phyloP scores from a whole-genome alignment of 306 rosid genomes.

The Cicer chorassanicum region DNA sequence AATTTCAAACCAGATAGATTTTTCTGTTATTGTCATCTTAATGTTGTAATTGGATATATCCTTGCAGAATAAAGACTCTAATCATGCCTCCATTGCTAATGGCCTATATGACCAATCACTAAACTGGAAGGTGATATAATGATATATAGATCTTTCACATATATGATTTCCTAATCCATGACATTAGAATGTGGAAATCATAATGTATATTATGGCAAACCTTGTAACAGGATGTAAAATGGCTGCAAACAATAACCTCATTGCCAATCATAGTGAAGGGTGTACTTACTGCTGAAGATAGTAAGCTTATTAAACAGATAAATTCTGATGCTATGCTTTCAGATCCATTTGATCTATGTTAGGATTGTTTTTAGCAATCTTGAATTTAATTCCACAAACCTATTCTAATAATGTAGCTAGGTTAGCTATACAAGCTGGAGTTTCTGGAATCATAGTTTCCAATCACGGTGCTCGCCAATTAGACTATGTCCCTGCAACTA shows the following conservation, averaged over 20 bases:
- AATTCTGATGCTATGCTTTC: constrained; percentile 1
- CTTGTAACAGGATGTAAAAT: constrained; percentile 62
- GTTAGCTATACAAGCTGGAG: constrained; percentile 71
- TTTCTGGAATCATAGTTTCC: constrained; percentile 80
- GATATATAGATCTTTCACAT: background rate
- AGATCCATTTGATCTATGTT: constrained; percentile 14
- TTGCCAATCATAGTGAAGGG: constrained; percentile 19
- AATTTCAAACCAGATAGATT: constrained; percentile 12
- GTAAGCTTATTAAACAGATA: background rate
- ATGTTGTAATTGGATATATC: background rate
- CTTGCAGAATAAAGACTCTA: constrained; percentile 73
- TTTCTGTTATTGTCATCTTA: background rate
- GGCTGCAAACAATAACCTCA: constrained; percentile 27
- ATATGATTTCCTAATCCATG: constrained; percentile 23
- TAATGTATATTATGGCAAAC: background rate
- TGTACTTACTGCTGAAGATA: constrained; percentile 13
- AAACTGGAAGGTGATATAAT: constrained; percentile 16
- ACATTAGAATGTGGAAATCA: constrained; percentile 37
- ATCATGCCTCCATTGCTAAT: constrained; percentile 65
- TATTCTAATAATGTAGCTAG: constrained; percentile 57
- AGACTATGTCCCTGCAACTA: constrained; percentile 84
- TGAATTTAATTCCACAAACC: background rate
- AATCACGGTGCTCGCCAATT: constrained; percentile 99
- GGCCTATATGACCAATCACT: constrained; percentile 49
- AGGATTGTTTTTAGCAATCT: background rate